Base-by-base conservation (phyloP, 768 basidiomycete species). In the Kwoniella newhampshirensis region DNA sequence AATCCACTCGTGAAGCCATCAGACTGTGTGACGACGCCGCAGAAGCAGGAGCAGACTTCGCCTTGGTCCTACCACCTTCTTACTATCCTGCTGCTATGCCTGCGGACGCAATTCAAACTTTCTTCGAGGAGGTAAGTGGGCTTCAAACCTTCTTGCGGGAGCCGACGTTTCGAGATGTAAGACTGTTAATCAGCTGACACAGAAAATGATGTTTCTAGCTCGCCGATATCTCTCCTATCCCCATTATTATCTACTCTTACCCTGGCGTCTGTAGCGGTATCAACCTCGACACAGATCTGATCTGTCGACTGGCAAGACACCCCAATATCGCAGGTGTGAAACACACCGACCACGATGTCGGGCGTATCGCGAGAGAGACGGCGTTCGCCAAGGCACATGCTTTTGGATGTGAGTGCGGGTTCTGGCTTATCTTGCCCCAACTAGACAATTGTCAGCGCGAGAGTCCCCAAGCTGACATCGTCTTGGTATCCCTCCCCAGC, bases 271-370 rank as follows among this genome's bases (percentile, higher is more conserved):
- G 63, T 6, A 70, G 73, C 48, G 77, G 77, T 15, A 72, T 78
- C 45, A 67, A 76, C 37, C 64, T 78, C 26, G 63, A 69, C 48
- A 66, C 76, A 18, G 72, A 71, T 28, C 58, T 75, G n/a, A 68
- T 77, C 50, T 50, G 45, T n/a, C 41, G 57, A 21, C 60, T 78
- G 27, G 76, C 76, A 4, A 49, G 51, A 59, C 77, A 77, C 56
- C 61, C 63, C 21, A 78, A 78, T 59, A 76, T 78, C 47, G 70
- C 63, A 13, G 77, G 76, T 13, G 68, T 77, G 48, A 78, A 78
- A 62, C 71, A 76, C 56, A 77, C 76, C 9, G 75, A 76, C 53
- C 72, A 76, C 40, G 74, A 75, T 54, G 71, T 77, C 4, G 75
- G 73, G 3, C 72, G 73, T 42, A 72, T 74, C 47, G 75, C 75